phyloP scores from a whole-genome alignment of 2,329 filamentous ascomycete species.

The Juglanconis juglandina region DNA sequence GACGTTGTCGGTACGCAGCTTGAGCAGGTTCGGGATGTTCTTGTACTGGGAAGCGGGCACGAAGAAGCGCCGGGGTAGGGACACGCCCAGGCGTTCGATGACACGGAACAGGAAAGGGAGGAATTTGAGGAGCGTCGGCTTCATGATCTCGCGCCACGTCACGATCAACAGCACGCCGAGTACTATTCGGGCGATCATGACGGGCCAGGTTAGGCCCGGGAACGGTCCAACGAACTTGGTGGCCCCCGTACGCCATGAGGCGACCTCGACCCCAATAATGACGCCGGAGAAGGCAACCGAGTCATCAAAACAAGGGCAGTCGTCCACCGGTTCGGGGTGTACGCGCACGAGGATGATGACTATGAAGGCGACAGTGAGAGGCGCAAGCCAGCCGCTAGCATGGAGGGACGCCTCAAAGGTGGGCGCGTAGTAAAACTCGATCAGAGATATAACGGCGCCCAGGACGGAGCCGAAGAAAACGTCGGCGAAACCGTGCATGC shows the following conservation, averaged over 20 bases:
- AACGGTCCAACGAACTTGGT: conserved; percentile 41
- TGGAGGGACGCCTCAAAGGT: conserved; percentile 69
- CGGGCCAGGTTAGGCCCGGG: conserved; percentile 61
- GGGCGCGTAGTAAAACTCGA: conserved; percentile 59
- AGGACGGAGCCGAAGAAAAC: conserved; percentile 77
- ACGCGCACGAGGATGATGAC: conserved; percentile 78
- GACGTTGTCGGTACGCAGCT: conserved; percentile 74
- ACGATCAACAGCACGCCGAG: conserved; percentile 83
- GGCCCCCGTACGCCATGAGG: conserved; percentile 73
- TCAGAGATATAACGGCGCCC: conserved; percentile 61
- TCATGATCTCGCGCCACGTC: conserved; percentile 85
- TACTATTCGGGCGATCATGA: conserved; percentile 64
- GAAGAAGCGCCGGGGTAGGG: conserved; percentile 86
- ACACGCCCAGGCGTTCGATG: conserved; percentile 74
- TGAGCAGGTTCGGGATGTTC: conserved; percentile 68
- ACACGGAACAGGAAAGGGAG: conserved; percentile 85
- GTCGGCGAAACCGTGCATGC: conserved; percentile 97
- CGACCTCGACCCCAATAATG: conserved; percentile 77
- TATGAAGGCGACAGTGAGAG: conserved; percentile 59
- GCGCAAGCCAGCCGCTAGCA: conserved; percentile 59
- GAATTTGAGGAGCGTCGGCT: conserved; percentile 71
- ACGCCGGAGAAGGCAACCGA: conserved; percentile 91
- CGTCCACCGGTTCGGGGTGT: conserved; percentile 92
- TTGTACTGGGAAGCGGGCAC: conserved; percentile 87
- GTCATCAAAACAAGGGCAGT: conserved; percentile 96